Evolutionary conservation across 1,284 basidiomycete genomes (phyloP).

Genomic region (Malassezia pachydermatis): DNA sequence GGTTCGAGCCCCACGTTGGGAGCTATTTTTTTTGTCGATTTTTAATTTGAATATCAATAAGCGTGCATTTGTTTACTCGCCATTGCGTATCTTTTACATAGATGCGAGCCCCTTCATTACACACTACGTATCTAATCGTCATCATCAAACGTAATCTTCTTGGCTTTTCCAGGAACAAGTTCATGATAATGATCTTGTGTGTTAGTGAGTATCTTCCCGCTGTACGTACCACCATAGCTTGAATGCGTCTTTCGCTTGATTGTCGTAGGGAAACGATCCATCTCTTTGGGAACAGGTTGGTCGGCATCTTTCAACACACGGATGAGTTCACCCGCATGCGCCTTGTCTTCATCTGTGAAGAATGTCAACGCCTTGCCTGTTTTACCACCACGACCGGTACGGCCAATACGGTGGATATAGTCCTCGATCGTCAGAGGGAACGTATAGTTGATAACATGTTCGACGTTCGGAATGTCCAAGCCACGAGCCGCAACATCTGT

Average conservation of each 20-base stretch:
- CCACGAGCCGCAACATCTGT: slow-evolving; percentile 96
- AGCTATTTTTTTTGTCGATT: no score
- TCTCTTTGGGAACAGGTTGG: slow-evolving; percentile 59
- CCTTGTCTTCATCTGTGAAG: slow-evolving; percentile 58
- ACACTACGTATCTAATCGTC: slow-evolving; percentile 11
- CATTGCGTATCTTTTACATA: background rate
- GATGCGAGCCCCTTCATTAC: no score
- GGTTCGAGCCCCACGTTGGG: slow-evolving; percentile 31
- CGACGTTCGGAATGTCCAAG: slow-evolving; percentile 92
- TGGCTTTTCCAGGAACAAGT: slow-evolving; percentile 62
- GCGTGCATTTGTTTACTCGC: background rate
- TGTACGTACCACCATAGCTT: slow-evolving; percentile 49
- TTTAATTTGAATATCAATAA: no score
- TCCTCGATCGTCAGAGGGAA: slow-evolving; percentile 72
- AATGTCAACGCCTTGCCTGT: slow-evolving; percentile 89
- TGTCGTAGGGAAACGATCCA: slow-evolving; percentile 80
- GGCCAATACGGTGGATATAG: slow-evolving; percentile 93
- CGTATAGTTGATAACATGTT: slow-evolving; percentile 63
- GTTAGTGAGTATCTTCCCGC: background rate
- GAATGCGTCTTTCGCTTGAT: slow-evolving; percentile 91
- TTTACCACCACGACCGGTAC: slow-evolving; percentile 86
- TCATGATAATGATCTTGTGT: slow-evolving; percentile 47
- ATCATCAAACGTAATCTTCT: slow-evolving; percentile 50
- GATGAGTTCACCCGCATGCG: slow-evolving; percentile 87
- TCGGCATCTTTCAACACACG: slow-evolving; percentile 80